phyloP scores from a whole-genome alignment of 805 yeast genomes.

The Ogataea neopini region DNA sequence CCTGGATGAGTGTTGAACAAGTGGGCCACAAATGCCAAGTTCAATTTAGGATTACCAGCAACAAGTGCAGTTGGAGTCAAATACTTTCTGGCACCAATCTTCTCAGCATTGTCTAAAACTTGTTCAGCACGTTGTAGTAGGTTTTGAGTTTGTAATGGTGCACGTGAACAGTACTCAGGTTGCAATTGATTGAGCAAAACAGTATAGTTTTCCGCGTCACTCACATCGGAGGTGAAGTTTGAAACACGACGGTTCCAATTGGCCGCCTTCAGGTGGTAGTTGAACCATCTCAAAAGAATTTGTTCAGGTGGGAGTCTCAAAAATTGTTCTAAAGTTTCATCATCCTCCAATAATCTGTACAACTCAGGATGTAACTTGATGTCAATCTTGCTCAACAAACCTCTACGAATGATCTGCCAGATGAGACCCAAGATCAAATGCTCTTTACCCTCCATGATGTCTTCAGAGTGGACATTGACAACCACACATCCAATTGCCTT shows the following conservation, averaged over 20 bases:
- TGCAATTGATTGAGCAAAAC: conserved; percentile 84
- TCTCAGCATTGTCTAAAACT: conserved; percentile 83
- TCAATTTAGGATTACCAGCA: conserved; percentile 94
- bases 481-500: conserved; percentile 99
- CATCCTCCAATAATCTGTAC: conserved; percentile 91
- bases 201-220: conserved; percentile 95
- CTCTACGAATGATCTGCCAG: conserved; percentile 98
- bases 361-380: conserved; percentile 95
- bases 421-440: conserved; percentile 88
- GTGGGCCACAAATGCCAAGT: conserved; percentile 96
- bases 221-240: conserved; percentile 84
- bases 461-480: conserved; percentile 96
- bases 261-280: conserved; percentile 92
- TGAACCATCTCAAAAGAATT: conserved; percentile 95
- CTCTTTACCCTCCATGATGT: conserved; percentile 88
- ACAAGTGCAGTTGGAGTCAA: conserved; percentile 91
- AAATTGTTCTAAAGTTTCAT: conserved; percentile 96
- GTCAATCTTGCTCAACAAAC: conserved; percentile 90
- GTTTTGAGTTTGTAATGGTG: conserved; percentile 80
- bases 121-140: conserved; percentile 82
- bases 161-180: conserved; percentile 77
- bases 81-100: conserved; percentile 88
- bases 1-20: conserved; percentile 97
- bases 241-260: conserved; percentile 82
- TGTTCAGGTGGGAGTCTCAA: conserved; percentile 97